A percentile compares a stretch with the other conserved stretches of the same genome.
These are phyloP conservation scores for Salvia sclarea DNA, from an alignment of 305 asterid species.

Conservation along the genomic window DNA sequence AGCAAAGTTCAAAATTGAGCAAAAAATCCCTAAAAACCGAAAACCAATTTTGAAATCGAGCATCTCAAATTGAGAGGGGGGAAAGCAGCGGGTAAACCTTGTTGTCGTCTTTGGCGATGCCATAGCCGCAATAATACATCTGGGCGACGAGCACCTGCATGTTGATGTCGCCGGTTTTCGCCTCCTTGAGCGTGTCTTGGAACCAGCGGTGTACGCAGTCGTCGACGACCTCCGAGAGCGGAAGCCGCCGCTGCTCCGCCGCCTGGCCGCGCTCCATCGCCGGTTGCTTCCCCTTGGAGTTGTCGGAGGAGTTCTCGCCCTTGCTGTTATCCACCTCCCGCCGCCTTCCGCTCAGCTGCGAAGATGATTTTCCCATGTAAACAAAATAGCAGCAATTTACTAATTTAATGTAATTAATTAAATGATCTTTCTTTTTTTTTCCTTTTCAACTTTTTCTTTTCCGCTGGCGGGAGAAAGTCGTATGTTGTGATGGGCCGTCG, in stretches of 20 bases:
- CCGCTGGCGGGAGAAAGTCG: not conserved
- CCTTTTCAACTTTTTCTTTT: not conserved
- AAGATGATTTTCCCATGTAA: conserved; percentile 35
- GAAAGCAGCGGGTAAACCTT: conserved; percentile 41
- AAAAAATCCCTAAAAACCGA: conserved; percentile 5
- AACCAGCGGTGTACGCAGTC: conserved; percentile 70
- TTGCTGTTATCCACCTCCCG: conserved; percentile 22
- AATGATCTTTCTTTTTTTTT: not conserved
- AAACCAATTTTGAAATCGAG: not conserved
- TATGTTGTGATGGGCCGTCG: not conserved
- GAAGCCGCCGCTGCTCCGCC: conserved; percentile 32
- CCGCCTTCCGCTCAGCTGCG: conserved; percentile 30
- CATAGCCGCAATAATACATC: conserved; percentile 68
- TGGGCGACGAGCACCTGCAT: conserved; percentile 72
- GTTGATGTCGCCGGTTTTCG: conserved; percentile 56
- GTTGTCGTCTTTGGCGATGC: conserved; percentile 49
- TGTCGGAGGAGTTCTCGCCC: conserved; percentile 10
- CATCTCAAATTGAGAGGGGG: not conserved
- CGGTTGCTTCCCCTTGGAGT: conserved; percentile 25
- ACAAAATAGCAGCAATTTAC: not conserved
- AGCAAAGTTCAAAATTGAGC: conserved; percentile 20
- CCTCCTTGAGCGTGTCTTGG: conserved; percentile 67
- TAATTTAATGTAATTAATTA: conserved; percentile 10
- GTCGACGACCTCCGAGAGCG: conserved; percentile 60
- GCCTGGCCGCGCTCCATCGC: conserved; percentile 33